phyloP scores from a whole-genome alignment of 306 rosid species.

The Cucumis cinereus region DNA sequence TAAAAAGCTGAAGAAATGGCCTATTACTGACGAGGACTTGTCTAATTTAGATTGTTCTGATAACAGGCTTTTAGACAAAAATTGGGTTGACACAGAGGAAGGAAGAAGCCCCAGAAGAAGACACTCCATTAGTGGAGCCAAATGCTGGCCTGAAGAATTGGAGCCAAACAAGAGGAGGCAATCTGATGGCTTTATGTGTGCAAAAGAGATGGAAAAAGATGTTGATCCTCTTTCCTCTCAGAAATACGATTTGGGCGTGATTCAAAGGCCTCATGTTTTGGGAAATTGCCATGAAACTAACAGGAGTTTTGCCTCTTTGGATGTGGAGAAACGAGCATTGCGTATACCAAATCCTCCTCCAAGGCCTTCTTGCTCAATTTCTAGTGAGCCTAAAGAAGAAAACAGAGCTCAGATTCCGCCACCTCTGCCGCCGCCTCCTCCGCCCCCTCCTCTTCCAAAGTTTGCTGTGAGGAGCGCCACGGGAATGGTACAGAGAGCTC shows the following conservation, averaged over 20 bases:
- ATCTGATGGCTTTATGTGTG: conserved; percentile 55
- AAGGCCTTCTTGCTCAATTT: conserved; percentile 60
- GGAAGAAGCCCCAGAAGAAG: conserved; percentile 69
- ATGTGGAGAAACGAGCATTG: conserved; percentile 76
- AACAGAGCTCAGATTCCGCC: conserved; percentile 29
- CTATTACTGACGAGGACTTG: conserved; percentile 39
- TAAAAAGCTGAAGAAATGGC: conserved; percentile 79
- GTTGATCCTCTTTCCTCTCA: conserved; percentile 32
- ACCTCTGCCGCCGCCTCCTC: conserved; percentile 87
- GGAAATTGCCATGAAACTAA: conserved; percentile 39
- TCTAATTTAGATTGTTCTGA: conserved; percentile 50
- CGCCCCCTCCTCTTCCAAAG: conserved; percentile 73
- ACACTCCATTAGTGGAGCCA: conserved; percentile 85
- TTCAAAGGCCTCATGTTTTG: conserved; percentile 21
- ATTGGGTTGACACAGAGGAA: conserved; percentile 50
- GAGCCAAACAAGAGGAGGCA: conserved; percentile 60
- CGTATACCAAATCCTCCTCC: conserved; percentile 96
- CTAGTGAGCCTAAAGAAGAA: conserved; percentile 39
- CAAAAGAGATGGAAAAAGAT: conserved; percentile 48
- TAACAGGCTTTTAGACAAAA: conserved; percentile 26
- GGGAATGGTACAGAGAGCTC: conserved; percentile 67
- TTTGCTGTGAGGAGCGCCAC: conserved; percentile 34
- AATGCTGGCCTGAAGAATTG: conserved; percentile 50
- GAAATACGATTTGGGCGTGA: conserved; percentile 40
- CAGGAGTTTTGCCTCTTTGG: conserved; percentile 41